Base-by-base conservation (phyloP, 2,329 filamentous ascomycete genomes). In the Phoma sp. region DNA sequence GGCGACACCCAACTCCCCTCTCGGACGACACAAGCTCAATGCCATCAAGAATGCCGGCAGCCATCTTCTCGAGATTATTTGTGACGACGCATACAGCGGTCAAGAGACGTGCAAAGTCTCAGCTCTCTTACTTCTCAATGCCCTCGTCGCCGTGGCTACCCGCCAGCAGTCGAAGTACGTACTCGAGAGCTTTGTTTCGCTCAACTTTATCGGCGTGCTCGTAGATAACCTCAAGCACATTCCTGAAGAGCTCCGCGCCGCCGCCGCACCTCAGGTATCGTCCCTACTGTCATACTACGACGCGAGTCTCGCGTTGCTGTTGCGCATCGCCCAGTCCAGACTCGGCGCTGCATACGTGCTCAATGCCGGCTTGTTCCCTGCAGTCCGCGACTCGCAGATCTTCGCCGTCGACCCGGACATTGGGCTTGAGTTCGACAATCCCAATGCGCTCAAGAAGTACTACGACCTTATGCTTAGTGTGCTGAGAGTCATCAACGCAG, bases 321-420 rank as follows among this genome's bases (percentile, higher is more conserved):
- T 96, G 23, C 88, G 92, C 60, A 84, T 98, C 46, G 89, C 89
- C 49, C 91, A 96, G 72, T 93, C 89, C 1, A 87, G 89, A 52
- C 79, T 83, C n/a, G 96, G 95, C 25, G 93, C 95, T 41, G 89
- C 88, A 53, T 86, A 91, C 59, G 86, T 97, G n/a, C 82, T 98
- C 37, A 92, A 96, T 67, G 90, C 91, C 7, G 93, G 93, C 58
- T 82, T 99, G 4, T 93, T 99, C 78, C 84, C 88, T 39, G 84
- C 90, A 0, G 79, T 98, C 25, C 89, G 89, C 58, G 85, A 89
- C 51, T 96, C 92, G 0, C 86, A 87, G n/a, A 82, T 98, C 22
- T 99, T 98, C 73, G 82, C 87, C 7, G 89, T 90, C 10, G 95
- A 99, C 72, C 95, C 95, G 0, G 95, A 99, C 73, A 86, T 99